Conservation (phyloP, 1,284 basidiomycete genomes). For the Fomitopsis pinicola region DNA sequence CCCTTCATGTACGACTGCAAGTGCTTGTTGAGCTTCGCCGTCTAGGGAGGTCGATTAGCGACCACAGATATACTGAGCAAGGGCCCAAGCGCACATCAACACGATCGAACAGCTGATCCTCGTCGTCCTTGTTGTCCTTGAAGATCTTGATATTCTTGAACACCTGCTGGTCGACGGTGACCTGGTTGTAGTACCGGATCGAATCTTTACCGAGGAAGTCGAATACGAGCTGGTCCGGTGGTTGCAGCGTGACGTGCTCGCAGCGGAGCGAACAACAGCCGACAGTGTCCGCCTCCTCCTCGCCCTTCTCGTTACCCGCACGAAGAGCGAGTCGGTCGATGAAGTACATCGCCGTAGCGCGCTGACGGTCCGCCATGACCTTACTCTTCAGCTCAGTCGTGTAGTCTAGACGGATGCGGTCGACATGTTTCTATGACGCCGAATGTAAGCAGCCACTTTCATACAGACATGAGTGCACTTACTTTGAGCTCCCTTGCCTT, state of each 20-base stretch:
- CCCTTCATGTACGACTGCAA: constrained; percentile 92
- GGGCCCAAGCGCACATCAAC: constrained; percentile 60
- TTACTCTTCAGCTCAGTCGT: constrained; percentile 81
- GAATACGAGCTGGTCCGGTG: constrained; percentile 83
- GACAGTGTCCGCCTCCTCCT: constrained; percentile 96
- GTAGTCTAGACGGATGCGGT: constrained; percentile 86
- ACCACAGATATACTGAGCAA: neutral
- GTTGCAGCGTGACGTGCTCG: constrained; percentile 89
- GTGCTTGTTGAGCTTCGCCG: constrained; percentile 84
- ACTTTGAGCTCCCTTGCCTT: constrained; percentile 95
- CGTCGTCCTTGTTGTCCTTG: constrained; percentile 84
- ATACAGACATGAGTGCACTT: constrained; percentile 12
- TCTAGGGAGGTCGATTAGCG: constrained; percentile 42
- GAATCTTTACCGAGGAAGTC: constrained; percentile 98
- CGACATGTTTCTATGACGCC: constrained; percentile 73
- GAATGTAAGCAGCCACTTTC: neutral
- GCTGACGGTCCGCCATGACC: constrained; percentile 89
- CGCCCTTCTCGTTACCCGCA: constrained; percentile 97
- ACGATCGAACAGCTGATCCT: constrained; percentile 92
- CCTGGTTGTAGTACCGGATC: constrained; percentile 91
- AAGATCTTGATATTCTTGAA: constrained; percentile 43
- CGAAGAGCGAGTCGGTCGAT: constrained; percentile 93
- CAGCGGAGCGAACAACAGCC: constrained; percentile 95
- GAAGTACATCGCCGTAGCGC: constrained; percentile 96
- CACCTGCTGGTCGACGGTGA: constrained; percentile 78